Percentiles rank a stretch among this genome's conserved stretches.
phyloP scores from a whole-genome alignment of 176 grass and related monocot genomes.

The Pontederia paniculata region DNA sequence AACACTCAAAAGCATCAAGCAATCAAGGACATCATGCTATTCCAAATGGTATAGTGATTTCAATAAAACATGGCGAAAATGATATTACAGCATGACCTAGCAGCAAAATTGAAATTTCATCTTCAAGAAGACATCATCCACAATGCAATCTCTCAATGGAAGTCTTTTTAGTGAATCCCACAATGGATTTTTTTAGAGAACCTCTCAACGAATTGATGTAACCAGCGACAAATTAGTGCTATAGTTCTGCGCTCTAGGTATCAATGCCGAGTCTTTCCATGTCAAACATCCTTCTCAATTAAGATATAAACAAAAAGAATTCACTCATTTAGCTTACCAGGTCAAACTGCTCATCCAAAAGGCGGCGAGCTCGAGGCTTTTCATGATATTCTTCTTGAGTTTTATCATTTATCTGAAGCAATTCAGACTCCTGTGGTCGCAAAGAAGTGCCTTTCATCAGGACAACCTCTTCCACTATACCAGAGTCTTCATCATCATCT shows the following conservation, averaged over 20 bases:
- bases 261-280: background rate
- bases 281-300: background rate
- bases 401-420: slow-evolving; percentile 8
- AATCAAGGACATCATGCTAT: too few species aligned
- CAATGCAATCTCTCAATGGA: too few species aligned
- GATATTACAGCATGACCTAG: too few species aligned
- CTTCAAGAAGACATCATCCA: too few species aligned
- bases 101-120: too few species aligned
- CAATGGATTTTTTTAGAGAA: too few species aligned
- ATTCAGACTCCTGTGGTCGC: background rate
- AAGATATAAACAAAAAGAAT: background rate
- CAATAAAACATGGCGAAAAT: too few species aligned
- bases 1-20: too few species aligned
- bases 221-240: too few species aligned
- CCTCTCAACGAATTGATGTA: too few species aligned
- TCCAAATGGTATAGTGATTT: too few species aligned
- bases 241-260: background rate
- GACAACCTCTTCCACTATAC: background rate
- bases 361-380: slow-evolving; percentile 40
- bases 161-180: too few species aligned
- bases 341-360: slow-evolving; percentile 93
- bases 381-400: slow-evolving; percentile 26
- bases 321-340: slow-evolving; percentile 32
- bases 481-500: slow-evolving; percentile 10
- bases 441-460: background rate